Base-by-base conservation (phyloP, 2,329 filamentous ascomycete genomes). In the Cordyceps javanica region DNA sequence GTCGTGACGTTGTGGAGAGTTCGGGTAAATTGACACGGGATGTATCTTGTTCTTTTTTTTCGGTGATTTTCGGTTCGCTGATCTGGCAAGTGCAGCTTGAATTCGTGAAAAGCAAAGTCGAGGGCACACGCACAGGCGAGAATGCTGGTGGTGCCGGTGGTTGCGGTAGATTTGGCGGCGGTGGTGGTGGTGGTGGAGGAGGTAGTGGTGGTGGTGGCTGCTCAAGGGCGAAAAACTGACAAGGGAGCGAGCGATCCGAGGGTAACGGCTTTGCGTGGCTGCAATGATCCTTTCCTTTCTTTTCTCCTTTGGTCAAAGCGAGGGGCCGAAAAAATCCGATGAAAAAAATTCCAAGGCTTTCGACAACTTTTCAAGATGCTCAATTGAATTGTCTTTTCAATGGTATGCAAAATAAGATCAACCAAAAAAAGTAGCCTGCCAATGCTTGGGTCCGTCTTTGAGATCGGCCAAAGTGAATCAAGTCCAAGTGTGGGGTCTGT, bases 211-310 rank as follows among this genome's bases (percentile, higher is more conserved):
- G 28, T 36, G 28, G 5, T 30, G 13, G 11, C 38, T 25, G 39
- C 45, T 38, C 51, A 54, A 54, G 51, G 51, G 51, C 38, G 51
- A 44, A 54, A 54, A 54, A 54, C n/a, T n/a, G n/a, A 28, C 38
- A 42, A 54, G 28, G 45, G 51, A 28, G 39, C 25, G 38, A 30
- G 39, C 28, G 39, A 44, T 54, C 51, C 39, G 51, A 54, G 51
- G 51, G 51, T n/a, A n/a, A n/a, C n/a, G n/a, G n/a, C n/a, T n/a
- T 52, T 13, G 10, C 23, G 48, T 39, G 19, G 48, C 32, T 25
- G 32, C 32, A 38, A 34, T n/a, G n/a, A n/a, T n/a, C n/a, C n/a
- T 13, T 21, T 51, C 32, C 48, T 38, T 38, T 50, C 32, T 50
- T 26, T 51, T 39, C 32, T 36, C 11, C n/a, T n/a, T n/a, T n/a